These are phyloP conservation scores for Punica granatum DNA, from an alignment of 345 rosid genomes.

Conservation along the genomic window DNA sequence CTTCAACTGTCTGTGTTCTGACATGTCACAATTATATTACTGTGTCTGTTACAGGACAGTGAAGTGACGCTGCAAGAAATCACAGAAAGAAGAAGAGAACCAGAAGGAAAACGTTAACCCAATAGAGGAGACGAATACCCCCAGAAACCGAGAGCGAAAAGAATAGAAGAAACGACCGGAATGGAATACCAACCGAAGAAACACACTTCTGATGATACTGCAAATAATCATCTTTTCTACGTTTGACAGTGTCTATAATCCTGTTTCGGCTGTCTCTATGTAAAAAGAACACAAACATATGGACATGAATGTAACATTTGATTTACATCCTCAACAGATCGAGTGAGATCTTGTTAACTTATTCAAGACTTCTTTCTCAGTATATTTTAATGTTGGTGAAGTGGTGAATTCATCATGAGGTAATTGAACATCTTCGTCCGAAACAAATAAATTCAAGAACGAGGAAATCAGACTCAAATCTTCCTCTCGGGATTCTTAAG, in stretches of 20 bases:
- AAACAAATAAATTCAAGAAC: no score
- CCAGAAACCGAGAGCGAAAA: no score
- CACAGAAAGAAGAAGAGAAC: background rate
- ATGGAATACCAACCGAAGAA: no score
- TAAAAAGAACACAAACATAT: background rate
- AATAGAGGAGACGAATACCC: background rate
- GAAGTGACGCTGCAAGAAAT: background rate
- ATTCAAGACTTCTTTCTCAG: no score
- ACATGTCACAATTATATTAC: background rate
- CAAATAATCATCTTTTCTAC: no score
- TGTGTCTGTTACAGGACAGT: background rate
- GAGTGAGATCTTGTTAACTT: background rate
- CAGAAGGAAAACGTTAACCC: background rate
- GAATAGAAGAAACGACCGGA: no score
- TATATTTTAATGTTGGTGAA: no score
- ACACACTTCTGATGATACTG: no score
- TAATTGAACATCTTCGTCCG: no score
- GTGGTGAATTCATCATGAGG: no score
- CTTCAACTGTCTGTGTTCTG: background rate
- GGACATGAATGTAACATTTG: background rate
- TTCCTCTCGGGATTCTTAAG: no score
- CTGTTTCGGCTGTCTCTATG: background rate
- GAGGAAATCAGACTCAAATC: no score
- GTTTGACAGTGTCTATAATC: background rate
- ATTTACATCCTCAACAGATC: background rate